Base-by-base conservation (phyloP, 1,284 basidiomycete species). In the Melampsora larici-populina region DNA sequence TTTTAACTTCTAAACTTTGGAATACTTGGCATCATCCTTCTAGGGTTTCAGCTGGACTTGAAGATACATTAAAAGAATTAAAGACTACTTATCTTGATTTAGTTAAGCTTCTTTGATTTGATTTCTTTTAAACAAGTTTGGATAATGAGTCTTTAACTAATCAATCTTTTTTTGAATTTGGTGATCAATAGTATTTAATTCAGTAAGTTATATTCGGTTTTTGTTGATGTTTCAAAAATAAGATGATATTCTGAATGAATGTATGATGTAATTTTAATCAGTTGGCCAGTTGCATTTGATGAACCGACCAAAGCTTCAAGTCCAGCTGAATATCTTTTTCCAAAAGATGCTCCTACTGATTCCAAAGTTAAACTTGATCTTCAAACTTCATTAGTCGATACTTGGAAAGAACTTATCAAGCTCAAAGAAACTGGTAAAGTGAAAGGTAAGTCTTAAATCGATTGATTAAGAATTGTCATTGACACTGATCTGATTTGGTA, bases 1-100 rank as follows among this genome's bases (percentile, higher is more conserved):
- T 86, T 84, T 82, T 87, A 78, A 87, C 86, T 62, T 82, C 72
- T 65, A 80, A 77, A 80, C 82, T 84, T 7, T 85, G 84, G 84
- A 84, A 84, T 81, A 83, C 79, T 24, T 79, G 81, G 26, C 83
- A 84, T 79, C 78, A 80, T 58, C 83, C 83, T 6, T 81, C 82
- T 36, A 79, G 79, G 33, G 84, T 85, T 49, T 82, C 84, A 70
- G 78, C 81, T 6, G 84, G 83, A 9, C 82, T 84, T 58, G 82
- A 85, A 79, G 82, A 85, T 77, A 85, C 84, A 13, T 81, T 85
- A n/a, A 78, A 83, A 74, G 82, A 85, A 80, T 82, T 85, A 17
- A 81, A 82, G 29, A 79, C 84, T 36, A 81, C 82, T 67, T 85
- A 85, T 81, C 81, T 85, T 51, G 85, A 85, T 78, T 80, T 85